Evolutionary conservation across 2,329 filamentous ascomycete species (phyloP).

Genomic region (Xylaria sp.): DNA sequence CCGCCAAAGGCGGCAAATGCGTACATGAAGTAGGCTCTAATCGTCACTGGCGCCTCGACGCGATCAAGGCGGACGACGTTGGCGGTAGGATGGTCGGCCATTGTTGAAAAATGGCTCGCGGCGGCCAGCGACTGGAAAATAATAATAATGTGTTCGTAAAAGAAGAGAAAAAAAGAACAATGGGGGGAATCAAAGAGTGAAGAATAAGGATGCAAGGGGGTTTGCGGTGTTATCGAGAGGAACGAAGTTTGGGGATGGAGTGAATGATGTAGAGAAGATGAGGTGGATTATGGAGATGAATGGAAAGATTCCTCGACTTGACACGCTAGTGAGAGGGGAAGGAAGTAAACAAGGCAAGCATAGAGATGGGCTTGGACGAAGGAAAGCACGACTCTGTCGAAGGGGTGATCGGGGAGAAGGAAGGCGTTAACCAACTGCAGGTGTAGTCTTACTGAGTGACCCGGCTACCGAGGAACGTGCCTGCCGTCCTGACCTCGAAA

Average conservation of each 20-base stretch:
- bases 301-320: neutral
- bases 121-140: no score
- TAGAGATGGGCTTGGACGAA: neutral
- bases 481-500: no score
- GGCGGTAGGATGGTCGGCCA: slow-evolving; percentile 30
- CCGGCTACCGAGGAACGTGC: no score
- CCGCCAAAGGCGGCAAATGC: slow-evolving; percentile 34
- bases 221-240: no score
- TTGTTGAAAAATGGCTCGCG: slow-evolving; percentile 9
- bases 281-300: neutral
- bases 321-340: neutral
- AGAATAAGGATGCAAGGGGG: no score
- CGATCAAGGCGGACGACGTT: slow-evolving; percentile 44
- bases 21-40: slow-evolving; percentile 44
- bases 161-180: no score
- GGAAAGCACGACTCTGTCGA: neutral
- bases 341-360: neutral
- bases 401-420: no score
- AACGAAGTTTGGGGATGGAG: no score
- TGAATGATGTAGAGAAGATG: neutral
- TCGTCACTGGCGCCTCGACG: slow-evolving; percentile 53
- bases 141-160: no score
- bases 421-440: no score
- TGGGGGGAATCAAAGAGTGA: no score
- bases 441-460: no score